Evolutionary conservation across 768 basidiomycete genomes (phyloP).

Genomic region (Pisolithus marmoratus): DNA sequence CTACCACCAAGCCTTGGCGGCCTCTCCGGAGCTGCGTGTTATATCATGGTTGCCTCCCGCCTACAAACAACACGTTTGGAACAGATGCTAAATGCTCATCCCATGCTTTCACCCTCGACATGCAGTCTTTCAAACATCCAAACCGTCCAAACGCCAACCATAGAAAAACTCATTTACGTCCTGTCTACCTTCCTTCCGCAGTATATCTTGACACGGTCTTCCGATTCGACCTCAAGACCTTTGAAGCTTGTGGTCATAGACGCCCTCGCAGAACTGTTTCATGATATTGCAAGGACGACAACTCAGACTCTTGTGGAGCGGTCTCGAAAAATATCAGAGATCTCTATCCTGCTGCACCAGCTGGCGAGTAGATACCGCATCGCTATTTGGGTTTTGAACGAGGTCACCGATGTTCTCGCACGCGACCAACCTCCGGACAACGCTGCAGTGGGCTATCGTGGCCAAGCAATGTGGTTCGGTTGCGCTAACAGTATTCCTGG

Average conservation of each 20-base stretch:
- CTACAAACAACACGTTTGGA: conserved; percentile 65
- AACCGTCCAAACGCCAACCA: conserved; percentile 51
- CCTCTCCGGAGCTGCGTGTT: conserved; percentile 64
- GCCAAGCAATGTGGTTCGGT: conserved; percentile 74
- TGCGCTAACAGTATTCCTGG: conserved; percentile 54
- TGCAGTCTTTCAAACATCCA: conserved; percentile 55
- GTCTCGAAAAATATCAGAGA: conserved; percentile 58
- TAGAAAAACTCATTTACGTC: conserved; percentile 49
- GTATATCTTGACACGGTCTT: conserved; percentile 36
- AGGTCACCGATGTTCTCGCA: conserved; percentile 77
- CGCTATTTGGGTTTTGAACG: conserved; percentile 83
- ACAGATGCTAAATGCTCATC: conserved; percentile 55
- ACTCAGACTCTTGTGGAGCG: conserved; percentile 65
- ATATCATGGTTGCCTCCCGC: conserved; percentile 66
- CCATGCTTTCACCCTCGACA: conserved; percentile 35
- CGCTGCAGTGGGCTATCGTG: conserved; percentile 49
- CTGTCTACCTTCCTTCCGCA: conserved; percentile 50
- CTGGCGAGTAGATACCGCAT: conserved; percentile 60
- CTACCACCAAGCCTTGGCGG: conserved; percentile 53
- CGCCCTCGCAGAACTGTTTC: conserved; percentile 82
- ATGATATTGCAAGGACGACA: conserved; percentile 52
- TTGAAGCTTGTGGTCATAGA: conserved; percentile 83
- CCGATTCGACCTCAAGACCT: conserved; percentile 39
- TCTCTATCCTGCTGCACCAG: conserved; percentile 65
- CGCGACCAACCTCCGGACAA: conserved; percentile 13